Evolutionary conservation across 2,329 filamentous ascomycete species (phyloP).

Genomic region (Claviceps pazoutovae): DNA sequence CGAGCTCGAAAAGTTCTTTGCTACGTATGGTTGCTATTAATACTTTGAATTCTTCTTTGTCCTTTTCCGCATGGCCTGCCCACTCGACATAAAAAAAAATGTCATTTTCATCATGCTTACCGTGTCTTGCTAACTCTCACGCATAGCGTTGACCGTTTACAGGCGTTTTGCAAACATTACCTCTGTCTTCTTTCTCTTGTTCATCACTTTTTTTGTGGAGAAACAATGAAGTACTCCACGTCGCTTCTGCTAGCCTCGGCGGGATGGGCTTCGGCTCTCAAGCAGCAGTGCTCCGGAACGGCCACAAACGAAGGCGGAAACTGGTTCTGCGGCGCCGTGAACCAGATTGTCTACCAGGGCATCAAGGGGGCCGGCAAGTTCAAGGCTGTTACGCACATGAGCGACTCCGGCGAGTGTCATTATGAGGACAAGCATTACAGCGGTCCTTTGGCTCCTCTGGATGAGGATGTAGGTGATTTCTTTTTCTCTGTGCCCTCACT

Average conservation of each 20-base stretch:
- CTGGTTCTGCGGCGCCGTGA: slow-evolving; percentile 51
- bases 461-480: slow-evolving; percentile 48
- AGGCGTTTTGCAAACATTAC: background rate
- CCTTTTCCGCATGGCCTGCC: too few relatives aligned
- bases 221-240: slow-evolving; percentile 19
- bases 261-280: slow-evolving; percentile 17
- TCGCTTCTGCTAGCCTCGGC: slow-evolving; percentile 15
- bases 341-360: slow-evolving; percentile 52
- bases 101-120: too few relatives aligned
- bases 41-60: too few relatives aligned
- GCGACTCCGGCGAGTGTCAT: slow-evolving; percentile 37
- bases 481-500: too few relatives aligned
- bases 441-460: slow-evolving; percentile 51
- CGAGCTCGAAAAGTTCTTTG: background rate
- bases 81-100: too few relatives aligned
- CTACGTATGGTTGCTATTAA: too few relatives aligned
- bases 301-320: slow-evolving; percentile 36
- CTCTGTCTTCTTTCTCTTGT: background rate
- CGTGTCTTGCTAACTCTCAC: too few relatives aligned
- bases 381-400: slow-evolving; percentile 49
- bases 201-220: too few relatives aligned
- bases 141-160: background rate
- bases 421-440: slow-evolving; percentile 37
- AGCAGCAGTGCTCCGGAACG: slow-evolving; percentile 21
- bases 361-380: slow-evolving; percentile 48